These are phyloP conservation scores for Exophiala spinifera DNA, from an alignment of 2,329 filamentous ascomycete genomes.

Conservation along the genomic window DNA sequence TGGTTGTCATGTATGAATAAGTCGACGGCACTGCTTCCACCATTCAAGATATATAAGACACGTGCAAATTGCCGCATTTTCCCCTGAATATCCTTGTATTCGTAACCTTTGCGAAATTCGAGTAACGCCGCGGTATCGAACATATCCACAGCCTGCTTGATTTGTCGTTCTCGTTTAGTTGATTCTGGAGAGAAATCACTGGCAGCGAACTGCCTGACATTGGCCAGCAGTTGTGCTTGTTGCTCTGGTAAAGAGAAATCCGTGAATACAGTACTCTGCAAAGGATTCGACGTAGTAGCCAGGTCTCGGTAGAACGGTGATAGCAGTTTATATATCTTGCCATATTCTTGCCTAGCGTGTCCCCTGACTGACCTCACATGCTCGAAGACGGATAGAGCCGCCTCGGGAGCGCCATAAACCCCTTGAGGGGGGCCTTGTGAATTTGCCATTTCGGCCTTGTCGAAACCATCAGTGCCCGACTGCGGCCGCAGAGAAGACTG, in stretches of 20 bases:
- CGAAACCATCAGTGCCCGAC: slow-evolving; percentile 67
- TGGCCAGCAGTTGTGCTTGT: slow-evolving; percentile 84
- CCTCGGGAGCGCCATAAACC: slow-evolving; percentile 55
- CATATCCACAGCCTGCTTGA: slow-evolving; percentile 70
- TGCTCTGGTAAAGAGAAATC: slow-evolving; percentile 84
- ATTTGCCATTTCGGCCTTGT: slow-evolving; percentile 63
- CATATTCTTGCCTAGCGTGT: slow-evolving; percentile 83
- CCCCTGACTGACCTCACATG: slow-evolving; percentile 75
- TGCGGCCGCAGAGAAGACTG: slow-evolving; percentile 23
- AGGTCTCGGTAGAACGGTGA: slow-evolving; percentile 88
- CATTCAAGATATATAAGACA: slow-evolving; percentile 78
- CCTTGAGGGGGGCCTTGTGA: slow-evolving; percentile 34
- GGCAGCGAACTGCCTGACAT: slow-evolving; percentile 72
- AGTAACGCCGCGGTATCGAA: slow-evolving; percentile 88
- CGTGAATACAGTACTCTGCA: slow-evolving; percentile 70
- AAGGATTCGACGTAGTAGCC: slow-evolving; percentile 65
- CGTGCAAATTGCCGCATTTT: slow-evolving; percentile 86
- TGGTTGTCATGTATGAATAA: slow-evolving; percentile 87
- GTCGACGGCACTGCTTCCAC: slow-evolving; percentile 73
- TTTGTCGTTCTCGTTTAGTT: slow-evolving; percentile 65
- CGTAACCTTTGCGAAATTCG: slow-evolving; percentile 91
- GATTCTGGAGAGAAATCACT: slow-evolving; percentile 79
- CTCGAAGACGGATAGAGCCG: slow-evolving; percentile 67
- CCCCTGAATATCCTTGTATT: slow-evolving; percentile 81
- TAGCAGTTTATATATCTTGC: slow-evolving; percentile 81